Evolutionary conservation across 1,284 basidiomycete species (phyloP).

Genomic region (Pulveroboletus ridleyi): DNA sequence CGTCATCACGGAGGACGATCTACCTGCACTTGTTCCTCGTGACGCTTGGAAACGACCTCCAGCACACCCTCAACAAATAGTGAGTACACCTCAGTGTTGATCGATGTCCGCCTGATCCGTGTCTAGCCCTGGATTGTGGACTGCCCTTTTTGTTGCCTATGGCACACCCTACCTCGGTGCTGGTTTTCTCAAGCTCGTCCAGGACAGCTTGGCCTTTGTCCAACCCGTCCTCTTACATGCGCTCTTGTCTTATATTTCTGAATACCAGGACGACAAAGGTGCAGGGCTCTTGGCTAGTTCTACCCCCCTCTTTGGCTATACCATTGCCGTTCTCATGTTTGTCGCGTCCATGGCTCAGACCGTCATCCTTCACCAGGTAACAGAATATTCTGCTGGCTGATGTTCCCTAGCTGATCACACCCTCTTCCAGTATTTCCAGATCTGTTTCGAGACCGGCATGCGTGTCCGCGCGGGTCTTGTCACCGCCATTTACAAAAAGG

Average conservation of each 20-base stretch:
- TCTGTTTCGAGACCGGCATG: conserved; percentile 88
- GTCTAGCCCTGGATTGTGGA: conserved; percentile 59
- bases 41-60: conserved; percentile 81
- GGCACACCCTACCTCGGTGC: conserved; percentile 82
- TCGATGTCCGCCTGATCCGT: conserved; percentile 11
- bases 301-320: conserved; percentile 67
- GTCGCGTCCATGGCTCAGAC: conserved; percentile 79
- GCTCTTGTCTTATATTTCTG: conserved; percentile 83
- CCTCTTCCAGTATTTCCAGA: conserved; percentile 75
- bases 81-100: conserved; percentile 36
- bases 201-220: conserved; percentile 84
- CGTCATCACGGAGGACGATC: conserved; percentile 80
- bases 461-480: conserved; percentile 90
- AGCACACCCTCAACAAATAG: conserved; percentile 65
- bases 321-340: conserved; percentile 85
- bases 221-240: conserved; percentile 91
- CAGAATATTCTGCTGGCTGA: conserved; percentile 11
- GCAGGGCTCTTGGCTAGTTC: conserved; percentile 30
- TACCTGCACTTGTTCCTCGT: conserved; percentile 67
- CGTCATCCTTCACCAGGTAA: conserved; percentile 84
- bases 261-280: conserved; percentile 61
- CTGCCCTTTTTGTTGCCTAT: conserved; percentile 78
- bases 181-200: conserved; percentile 70
- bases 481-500: conserved; percentile 87
- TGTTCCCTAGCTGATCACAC: not conserved